Evolutionary conservation across 2,329 filamentous ascomycete genomes (phyloP), one percentile per base, ranked within the genome.

Genomic region (Chalaropsis ovoidea): DNA sequence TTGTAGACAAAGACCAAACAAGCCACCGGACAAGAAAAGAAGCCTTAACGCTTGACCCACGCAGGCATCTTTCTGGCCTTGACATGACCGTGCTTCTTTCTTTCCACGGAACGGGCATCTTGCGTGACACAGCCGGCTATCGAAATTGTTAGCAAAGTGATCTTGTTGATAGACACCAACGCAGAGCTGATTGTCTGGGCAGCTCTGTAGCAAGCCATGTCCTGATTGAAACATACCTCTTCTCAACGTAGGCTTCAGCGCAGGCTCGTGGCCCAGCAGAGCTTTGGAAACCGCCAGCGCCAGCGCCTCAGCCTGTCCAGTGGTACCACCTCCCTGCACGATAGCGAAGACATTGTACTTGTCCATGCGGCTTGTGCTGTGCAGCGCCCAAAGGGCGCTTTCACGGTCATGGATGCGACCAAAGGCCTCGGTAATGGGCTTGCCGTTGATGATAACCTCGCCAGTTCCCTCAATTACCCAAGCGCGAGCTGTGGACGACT

Each of bases 11-110:
- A 41, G 41, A 5, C 17, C 43, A 45, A 35, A 39, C 17, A 31
- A 31, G 22, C n/a, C 61, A 49, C 39, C 17, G 17, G 49, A 49
- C 17, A 31, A 39, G 17, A 45, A 31, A 31, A 19, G 15, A 45
- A 11, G 17, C 11, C 65, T 73, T 80, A 85, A 78, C 82, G 78
- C 85, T 96, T 97, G 82, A 97, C 92, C 94, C 95, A 99, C 72
- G 94, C 84, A 68, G 93, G 93, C 85, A 88, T 95, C 86, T 99
- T 99, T 78, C 94, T 89, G 67, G 94, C 93, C 83, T 99, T 99
- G 78, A 95, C 77, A 73, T 90, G 90, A 71, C 94, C 95, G 66
- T 90, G 85, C 84, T 99, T 97, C 86, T 99, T 99, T 76, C 94
- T 93, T 79, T 99, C 94, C 70, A 99, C 95, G 73, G 82, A 86